phyloP scores from a whole-genome alignment of 75 land plant genomes.

The Gnetum montanum region DNA sequence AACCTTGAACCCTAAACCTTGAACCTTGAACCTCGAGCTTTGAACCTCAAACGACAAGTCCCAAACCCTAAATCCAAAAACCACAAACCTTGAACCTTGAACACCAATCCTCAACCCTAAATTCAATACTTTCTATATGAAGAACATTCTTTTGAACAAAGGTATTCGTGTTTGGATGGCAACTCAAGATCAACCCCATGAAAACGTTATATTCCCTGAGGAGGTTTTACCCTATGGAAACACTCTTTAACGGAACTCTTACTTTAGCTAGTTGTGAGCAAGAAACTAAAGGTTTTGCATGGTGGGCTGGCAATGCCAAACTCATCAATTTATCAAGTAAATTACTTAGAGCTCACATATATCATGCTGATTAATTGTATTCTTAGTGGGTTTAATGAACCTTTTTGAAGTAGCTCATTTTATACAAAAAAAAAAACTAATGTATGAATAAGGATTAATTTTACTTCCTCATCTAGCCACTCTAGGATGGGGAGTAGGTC shows the following conservation, averaged over 20 bases:
- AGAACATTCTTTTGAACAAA: constrained; percentile 14
- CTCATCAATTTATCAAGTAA: constrained; percentile 7
- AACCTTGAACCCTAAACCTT: too few species aligned
- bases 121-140: constrained; percentile 17
- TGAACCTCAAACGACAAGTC: too few species aligned
- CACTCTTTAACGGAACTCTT: constrained; percentile 1
- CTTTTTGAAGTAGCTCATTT: constrained; percentile 9
- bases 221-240: constrained; percentile 13
- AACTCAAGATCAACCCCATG: constrained; percentile 15
- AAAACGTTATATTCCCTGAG: constrained; percentile 9
- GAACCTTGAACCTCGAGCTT: too few species aligned
- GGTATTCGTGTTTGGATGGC: constrained; percentile 17
- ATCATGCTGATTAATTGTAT: constrained; percentile 7
- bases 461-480: constrained; percentile 29
- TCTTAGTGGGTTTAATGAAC: constrained; percentile 1
- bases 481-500: constrained; percentile 18
- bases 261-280: constrained; percentile 1
- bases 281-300: background rate
- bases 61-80: too few species aligned
- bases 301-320: background rate
- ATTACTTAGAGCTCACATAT: constrained; percentile 3
- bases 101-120: too few species aligned
- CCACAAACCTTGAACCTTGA: too few species aligned
- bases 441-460: constrained; percentile 31
- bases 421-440: background rate